These are phyloP conservation scores for Aspergillus tanneri DNA, from an alignment of 2,329 filamentous ascomycete species.

Conservation along the genomic window DNA sequence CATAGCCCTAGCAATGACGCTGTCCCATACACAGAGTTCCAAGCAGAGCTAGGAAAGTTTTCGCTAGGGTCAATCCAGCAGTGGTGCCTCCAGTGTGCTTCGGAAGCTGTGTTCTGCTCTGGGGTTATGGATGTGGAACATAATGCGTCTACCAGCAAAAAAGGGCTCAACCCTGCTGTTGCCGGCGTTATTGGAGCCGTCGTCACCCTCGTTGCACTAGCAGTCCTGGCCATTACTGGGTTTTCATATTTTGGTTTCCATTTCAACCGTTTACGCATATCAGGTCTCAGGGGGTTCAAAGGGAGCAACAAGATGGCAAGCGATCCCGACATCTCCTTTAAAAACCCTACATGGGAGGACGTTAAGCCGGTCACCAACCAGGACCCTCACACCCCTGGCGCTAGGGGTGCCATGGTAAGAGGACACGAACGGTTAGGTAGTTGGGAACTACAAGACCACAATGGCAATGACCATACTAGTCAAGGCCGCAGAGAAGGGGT, in stretches of 20 bases:
- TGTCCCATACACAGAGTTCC: constrained; percentile 54
- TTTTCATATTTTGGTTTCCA: constrained; percentile 49
- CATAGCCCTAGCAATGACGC: constrained; percentile 46
- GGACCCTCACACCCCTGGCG: constrained; percentile 22
- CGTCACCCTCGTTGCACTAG: constrained; percentile 50
- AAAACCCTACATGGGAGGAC: constrained; percentile 41
- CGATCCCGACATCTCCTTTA: constrained; percentile 53
- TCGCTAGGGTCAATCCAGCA: constrained; percentile 45
- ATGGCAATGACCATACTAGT: constrained; percentile 25
- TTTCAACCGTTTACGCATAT: constrained; percentile 42
- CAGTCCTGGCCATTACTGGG: constrained; percentile 40
- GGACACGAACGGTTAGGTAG: constrained; percentile 57
- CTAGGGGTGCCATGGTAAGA: constrained; percentile 24
- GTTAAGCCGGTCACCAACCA: constrained; percentile 31
- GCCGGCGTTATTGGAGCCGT: constrained; percentile 59
- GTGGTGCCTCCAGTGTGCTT: constrained; percentile 55
- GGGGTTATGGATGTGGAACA: constrained; percentile 34
- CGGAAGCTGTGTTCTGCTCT: constrained; percentile 52
- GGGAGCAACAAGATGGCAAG: constrained; percentile 54
- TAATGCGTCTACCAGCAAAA: constrained; percentile 5
- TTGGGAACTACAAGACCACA: constrained; percentile 54
- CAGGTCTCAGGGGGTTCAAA: constrained; percentile 56
- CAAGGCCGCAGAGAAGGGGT: constrained; percentile 15
- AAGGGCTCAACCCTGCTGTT: constrained; percentile 44
- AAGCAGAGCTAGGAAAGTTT: constrained; percentile 45